A percentile compares a stretch with the other conserved stretches of the same genome.
These are phyloP conservation scores for Tilletia caries DNA, from an alignment of 1,284 basidiomycete genomes.

Conservation along the genomic window DNA sequence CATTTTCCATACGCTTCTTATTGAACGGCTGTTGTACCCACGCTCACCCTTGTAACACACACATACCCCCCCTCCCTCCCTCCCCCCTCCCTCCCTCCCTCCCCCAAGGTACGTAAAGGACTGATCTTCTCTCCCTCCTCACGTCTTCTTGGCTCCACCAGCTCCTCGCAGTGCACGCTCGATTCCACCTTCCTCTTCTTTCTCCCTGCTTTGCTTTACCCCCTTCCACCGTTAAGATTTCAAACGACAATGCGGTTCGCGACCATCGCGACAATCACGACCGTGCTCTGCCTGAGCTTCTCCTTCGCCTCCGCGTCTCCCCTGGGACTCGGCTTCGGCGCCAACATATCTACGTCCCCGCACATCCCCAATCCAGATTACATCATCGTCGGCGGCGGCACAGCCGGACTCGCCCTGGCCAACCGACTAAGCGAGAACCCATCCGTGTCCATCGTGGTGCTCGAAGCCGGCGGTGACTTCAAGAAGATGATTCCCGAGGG, in stretches of 20 bases:
- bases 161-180: too few species aligned
- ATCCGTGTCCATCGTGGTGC: conserved; percentile 32
- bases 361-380: conserved; percentile 23
- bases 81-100: too few species aligned
- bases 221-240: too few species aligned
- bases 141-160: not conserved
- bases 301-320: not conserved
- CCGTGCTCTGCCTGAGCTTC: too few species aligned
- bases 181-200: too few species aligned
- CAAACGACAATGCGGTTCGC: too few species aligned
- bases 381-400: conserved; percentile 39
- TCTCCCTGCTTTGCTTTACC: too few species aligned
- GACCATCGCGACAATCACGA: not conserved
- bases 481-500: conserved; percentile 23
- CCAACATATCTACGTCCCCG: not conserved
- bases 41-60: too few species aligned
- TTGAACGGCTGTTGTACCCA: too few species aligned
- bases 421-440: conserved; percentile 37
- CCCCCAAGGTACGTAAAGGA: too few species aligned
- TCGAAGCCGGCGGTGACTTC: conserved; percentile 41
- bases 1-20: too few species aligned
- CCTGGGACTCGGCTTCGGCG: not conserved
- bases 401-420: conserved; percentile 36
- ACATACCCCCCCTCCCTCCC: too few species aligned
- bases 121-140: not conserved